These are phyloP conservation scores for Aspergillus aculeatinus DNA, from an alignment of 2,329 filamentous ascomycete genomes.

Conservation along the genomic window DNA sequence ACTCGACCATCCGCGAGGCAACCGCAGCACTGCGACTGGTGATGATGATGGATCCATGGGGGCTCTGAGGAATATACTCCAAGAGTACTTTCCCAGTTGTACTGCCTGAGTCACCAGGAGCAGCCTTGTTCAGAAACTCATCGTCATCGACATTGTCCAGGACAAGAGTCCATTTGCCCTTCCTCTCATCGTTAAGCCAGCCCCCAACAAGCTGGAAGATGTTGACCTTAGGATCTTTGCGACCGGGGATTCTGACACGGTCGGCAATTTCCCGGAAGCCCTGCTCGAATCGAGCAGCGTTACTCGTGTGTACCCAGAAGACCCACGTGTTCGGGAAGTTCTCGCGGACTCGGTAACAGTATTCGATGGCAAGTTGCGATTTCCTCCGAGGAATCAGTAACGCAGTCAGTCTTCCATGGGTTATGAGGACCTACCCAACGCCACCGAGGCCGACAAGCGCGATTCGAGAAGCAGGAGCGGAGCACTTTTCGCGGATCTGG, in stretches of 20 bases:
- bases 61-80: slow-evolving; percentile 20
- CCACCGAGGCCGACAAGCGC: slow-evolving; percentile 19
- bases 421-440: slow-evolving; percentile 13
- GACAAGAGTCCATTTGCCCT: slow-evolving; percentile 25
- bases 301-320: slow-evolving; percentile 42
- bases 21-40: slow-evolving; percentile 16
- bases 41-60: slow-evolving; percentile 18
- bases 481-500: slow-evolving; percentile 25
- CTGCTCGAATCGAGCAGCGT: slow-evolving; percentile 35
- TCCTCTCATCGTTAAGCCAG: slow-evolving; percentile 22
- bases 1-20: slow-evolving; percentile 11
- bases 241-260: slow-evolving; percentile 28
- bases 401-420: background rate
- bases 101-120: background rate
- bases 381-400: slow-evolving; percentile 28
- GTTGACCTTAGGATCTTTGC: slow-evolving; percentile 31
- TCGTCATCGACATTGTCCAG: slow-evolving; percentile 29
- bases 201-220: slow-evolving; percentile 30
- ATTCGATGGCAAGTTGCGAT: slow-evolving; percentile 41
- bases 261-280: slow-evolving; percentile 38
- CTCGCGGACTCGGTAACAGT: slow-evolving; percentile 31
- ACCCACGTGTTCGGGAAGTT: slow-evolving; percentile 30
- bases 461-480: slow-evolving; percentile 11
- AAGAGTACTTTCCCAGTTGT: slow-evolving; percentile 3
- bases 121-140: slow-evolving; percentile 2